Conservation (phyloP, 192 early-diverging fungal genomes). For the Glomus cerebriforme region DNA sequence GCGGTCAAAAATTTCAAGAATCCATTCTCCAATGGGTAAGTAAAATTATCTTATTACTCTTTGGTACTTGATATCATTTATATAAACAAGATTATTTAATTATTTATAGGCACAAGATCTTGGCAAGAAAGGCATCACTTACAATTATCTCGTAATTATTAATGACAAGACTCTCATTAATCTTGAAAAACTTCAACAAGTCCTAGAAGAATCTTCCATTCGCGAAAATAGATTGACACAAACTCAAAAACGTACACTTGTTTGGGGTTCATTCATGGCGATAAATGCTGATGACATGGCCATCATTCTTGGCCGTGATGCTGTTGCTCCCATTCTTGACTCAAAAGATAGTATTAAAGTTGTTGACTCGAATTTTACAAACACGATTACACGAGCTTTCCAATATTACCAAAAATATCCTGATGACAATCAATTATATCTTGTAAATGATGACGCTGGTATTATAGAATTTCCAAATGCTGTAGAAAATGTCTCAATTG, state of each 20-base stretch:
- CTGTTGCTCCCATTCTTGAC: constrained; percentile 35
- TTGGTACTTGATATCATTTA: no score
- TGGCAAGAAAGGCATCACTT: constrained; percentile 32
- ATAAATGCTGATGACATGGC: constrained; percentile 28
- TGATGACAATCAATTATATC: neutral
- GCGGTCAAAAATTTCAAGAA: constrained; percentile 28
- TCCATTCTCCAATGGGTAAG: constrained; percentile 38
- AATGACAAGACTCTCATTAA: constrained; percentile 43
- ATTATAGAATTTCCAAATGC: constrained; percentile 50
- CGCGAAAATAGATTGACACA: constrained; percentile 13
- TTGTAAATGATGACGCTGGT: constrained; percentile 32
- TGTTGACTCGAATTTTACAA: constrained; percentile 28
- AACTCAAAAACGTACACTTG: constrained; percentile 30
- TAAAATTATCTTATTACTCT: no score
- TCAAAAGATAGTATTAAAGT: constrained; percentile 27
- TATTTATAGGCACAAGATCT: neutral
- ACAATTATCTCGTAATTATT: constrained; percentile 48
- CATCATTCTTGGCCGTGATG: constrained; percentile 36
- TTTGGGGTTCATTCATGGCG: constrained; percentile 40
- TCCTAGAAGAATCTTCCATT: constrained; percentile 24
- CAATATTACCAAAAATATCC: neutral
- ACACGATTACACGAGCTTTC: constrained; percentile 34
- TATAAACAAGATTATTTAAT: no score
- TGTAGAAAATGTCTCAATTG: constrained; percentile 41
- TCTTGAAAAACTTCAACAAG: constrained; percentile 34